Evolutionary conservation across 495 filamentous ascomycete species (phyloP), one percentile per base, ranked within the genome.

Genomic region (Xylaria venustula): DNA sequence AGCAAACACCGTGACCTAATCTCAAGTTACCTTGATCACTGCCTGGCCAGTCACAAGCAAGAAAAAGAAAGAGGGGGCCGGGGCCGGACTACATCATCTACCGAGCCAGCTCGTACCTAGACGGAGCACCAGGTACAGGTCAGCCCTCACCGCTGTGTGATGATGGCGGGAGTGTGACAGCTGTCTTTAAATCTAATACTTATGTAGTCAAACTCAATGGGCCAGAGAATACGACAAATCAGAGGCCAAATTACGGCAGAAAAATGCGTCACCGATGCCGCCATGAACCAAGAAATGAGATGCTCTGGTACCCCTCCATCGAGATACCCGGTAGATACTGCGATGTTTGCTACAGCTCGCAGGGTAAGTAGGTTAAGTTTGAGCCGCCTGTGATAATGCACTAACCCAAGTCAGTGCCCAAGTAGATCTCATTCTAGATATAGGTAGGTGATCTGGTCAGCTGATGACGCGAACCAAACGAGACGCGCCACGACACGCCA

Each of bases 401-500:
- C 42, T 14, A 6, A 22, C 37, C 14, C 30, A 4, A 34, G 4
- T 11, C 30, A 4, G 4, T 5, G 11, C 4, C 4, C 11, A 34
- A 11, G 30, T 34, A 34, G 5, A 17, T 17, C n/a, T 17, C n/a
- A 42, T 46, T 5, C 19, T 8, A 17, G 53, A n/a, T 41, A 23
- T n/a, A n/a, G n/a, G n/a, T n/a, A n/a, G n/a, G n/a, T n/a, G n/a
- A n/a, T n/a, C 45, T 22, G 46, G 47, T 51, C 56, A 59, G 34
- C 46, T 59, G 56, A 59, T 19, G 46, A 59, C 56, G 56, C 36
- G 56, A 32, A 12, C 4, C 14, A 30, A 11, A 22, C 14, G 15
- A 23, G 50, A 40, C 46, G 56, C 45, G 46, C 44, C 55, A 58
- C 19, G 30, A 17, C 28, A 47, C 55, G 55, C 44, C 30, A 34